These are phyloP conservation scores for Trypanosoma congolense DNA, from an alignment of 208 protist species.

Conservation along the genomic window DNA sequence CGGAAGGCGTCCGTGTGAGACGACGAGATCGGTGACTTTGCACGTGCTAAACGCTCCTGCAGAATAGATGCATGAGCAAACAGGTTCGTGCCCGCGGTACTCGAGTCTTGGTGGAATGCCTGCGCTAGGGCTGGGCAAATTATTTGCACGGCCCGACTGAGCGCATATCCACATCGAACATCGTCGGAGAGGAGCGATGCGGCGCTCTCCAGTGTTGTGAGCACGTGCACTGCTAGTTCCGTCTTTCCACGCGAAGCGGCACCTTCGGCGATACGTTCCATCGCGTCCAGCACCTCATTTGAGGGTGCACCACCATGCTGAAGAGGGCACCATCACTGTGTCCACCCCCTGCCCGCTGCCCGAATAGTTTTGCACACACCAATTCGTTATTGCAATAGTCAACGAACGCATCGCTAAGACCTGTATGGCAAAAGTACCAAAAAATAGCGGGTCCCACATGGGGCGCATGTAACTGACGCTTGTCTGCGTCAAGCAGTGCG, in stretches of 20 bases:
- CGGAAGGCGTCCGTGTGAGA: constrained; percentile 15
- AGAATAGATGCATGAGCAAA: constrained; percentile 38
- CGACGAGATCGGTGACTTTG: constrained; percentile 6
- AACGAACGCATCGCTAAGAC: constrained; percentile 49
- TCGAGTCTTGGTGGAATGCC: constrained; percentile 47
- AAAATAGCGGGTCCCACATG: constrained; percentile 57
- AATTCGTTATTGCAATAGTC: constrained; percentile 62
- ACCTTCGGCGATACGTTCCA: constrained; percentile 47
- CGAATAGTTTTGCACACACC: constrained; percentile 55
- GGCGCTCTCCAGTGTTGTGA: constrained; percentile 31
- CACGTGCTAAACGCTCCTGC: constrained; percentile 21
- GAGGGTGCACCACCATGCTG: constrained; percentile 15
- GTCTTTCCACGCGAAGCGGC: constrained; percentile 42
- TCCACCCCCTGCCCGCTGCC: constrained; percentile 27
- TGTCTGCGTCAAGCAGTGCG: constrained; percentile 45
- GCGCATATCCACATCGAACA: constrained; percentile 19
- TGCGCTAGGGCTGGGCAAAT: constrained; percentile 55
- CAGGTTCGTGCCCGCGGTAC: constrained; percentile 31
- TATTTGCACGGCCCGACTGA: constrained; percentile 54
- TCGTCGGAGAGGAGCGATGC: constrained; percentile 27
- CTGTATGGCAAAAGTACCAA: constrained; percentile 63
- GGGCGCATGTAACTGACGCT: constrained; percentile 18
- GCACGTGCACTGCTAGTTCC: constrained; percentile 50
- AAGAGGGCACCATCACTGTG: constrained; percentile 29
- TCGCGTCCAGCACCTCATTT: constrained; percentile 53